A percentile compares a stretch with the other conserved stretches of the same genome.
phyloP scores from a whole-genome alignment of 805 yeast species.

The Cyberlindnera euphorbiiphila region DNA sequence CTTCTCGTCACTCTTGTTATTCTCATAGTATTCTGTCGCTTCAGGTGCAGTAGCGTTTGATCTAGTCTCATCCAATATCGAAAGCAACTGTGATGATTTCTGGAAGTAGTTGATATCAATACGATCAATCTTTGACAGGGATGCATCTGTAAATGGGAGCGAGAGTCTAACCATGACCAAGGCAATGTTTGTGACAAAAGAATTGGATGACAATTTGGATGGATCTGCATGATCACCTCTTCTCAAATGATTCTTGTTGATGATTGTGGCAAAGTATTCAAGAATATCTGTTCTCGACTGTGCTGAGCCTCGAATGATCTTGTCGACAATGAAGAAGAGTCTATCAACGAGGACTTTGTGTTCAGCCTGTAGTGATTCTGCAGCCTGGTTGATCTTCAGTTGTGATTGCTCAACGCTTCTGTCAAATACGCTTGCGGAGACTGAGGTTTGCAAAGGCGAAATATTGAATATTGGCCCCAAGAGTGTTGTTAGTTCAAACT shows the following conservation, averaged over 20 bases:
- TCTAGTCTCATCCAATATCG: slow-evolving; percentile 77
- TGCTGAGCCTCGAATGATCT: slow-evolving; percentile 68
- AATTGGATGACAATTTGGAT: slow-evolving; percentile 65
- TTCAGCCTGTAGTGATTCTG: slow-evolving; percentile 61
- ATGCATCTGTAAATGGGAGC: slow-evolving; percentile 75
- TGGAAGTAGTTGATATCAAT: slow-evolving; percentile 71
- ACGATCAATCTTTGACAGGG: slow-evolving; percentile 65
- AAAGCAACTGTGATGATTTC: slow-evolving; percentile 44
- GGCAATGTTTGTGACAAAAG: slow-evolving; percentile 75
- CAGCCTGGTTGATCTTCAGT: slow-evolving; percentile 44
- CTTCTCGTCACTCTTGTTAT: slow-evolving; percentile 34
- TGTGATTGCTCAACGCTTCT: slow-evolving; percentile 31
- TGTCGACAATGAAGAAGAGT: slow-evolving; percentile 66
- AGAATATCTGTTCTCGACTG: slow-evolving; percentile 61
- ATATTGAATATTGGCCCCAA: slow-evolving; percentile 75
- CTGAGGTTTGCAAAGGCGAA: slow-evolving; percentile 65
- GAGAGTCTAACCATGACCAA: slow-evolving; percentile 66
- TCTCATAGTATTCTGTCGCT: slow-evolving; percentile 52
- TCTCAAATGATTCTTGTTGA: slow-evolving; percentile 83
- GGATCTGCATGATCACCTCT: slow-evolving; percentile 79
- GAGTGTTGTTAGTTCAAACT: slow-evolving; percentile 57
- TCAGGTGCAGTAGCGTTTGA: slow-evolving; percentile 72
- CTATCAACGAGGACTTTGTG: slow-evolving; percentile 56
- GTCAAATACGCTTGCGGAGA: slow-evolving; percentile 43
- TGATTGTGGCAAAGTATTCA: slow-evolving; percentile 63